phyloP scores from a whole-genome alignment of 805 yeast species.

The Maudiozyma saulgeensis region DNA sequence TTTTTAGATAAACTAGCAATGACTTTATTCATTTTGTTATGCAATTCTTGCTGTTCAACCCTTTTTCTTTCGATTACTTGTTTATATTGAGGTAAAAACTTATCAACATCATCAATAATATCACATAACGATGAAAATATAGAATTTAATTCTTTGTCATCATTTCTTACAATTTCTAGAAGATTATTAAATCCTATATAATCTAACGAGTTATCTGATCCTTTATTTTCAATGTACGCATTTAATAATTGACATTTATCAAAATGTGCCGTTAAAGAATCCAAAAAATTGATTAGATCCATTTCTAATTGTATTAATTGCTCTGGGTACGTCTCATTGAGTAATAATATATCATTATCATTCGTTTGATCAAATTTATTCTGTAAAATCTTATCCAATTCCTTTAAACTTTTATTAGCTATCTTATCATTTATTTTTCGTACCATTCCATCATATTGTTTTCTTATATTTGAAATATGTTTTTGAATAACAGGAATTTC shows the following conservation, averaged over 20 bases:
- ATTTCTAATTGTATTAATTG: conserved; percentile 33
- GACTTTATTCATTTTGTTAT: conserved; percentile 11
- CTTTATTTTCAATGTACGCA: conserved; percentile 14
- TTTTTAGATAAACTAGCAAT: conserved; percentile 20
- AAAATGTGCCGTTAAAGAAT: conserved; percentile 69
- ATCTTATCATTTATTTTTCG: conserved; percentile 22
- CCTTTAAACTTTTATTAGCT: conserved; percentile 17
- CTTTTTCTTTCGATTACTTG: conserved; percentile 27
- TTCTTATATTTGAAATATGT: conserved; percentile 24
- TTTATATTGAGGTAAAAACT: conserved; percentile 14
- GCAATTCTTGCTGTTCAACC: conserved; percentile 13
- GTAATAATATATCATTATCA: conserved; percentile 13
- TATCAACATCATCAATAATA: conserved; percentile 26
- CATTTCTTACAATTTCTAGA: conserved; percentile 40
- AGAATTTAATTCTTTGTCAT: conserved; percentile 45
- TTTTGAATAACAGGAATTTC: conserved; percentile 25
- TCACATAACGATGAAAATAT: conserved; percentile 43
- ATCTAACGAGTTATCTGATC: conserved; percentile 5
- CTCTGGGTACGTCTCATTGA: conserved; percentile 19
- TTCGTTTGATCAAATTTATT: conserved; percentile 16
- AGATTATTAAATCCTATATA: conserved; percentile 32
- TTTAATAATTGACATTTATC: conserved; percentile 56
- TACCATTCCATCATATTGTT: conserved; percentile 23
- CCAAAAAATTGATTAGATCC: conserved; percentile 60
- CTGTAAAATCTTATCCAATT: conserved; percentile 11